Base-by-base conservation (phyloP, 2,329 filamentous ascomycete genomes). In the Botrytis sinoallii region DNA sequence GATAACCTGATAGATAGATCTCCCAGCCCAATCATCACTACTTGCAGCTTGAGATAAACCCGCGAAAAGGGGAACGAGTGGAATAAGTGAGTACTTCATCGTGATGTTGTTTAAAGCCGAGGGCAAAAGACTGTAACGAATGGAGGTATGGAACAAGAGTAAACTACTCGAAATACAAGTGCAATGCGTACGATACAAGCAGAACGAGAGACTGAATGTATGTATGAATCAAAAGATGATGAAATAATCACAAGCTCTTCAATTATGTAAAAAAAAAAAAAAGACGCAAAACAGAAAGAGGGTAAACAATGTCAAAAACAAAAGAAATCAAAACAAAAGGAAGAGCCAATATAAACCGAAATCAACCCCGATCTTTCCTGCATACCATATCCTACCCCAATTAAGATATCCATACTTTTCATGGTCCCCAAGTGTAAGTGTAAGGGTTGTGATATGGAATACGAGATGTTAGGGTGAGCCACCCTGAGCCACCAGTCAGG, bases 1-100 rank as follows among this genome's bases (percentile, higher is more conserved):
- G 18, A 73, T 22, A 20, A 73, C 59, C 48, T 73, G 72, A 38
- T 73, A 73, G 29, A 73, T 70, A 16, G 72, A 70, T 38, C 66
- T 57, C 35, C 42, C 22, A n/a, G 65, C 59, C 72, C 72, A 73
- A 6, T 73, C 55, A 55, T 73, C 72, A 32, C 44, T 55, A 10
- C 44, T 25, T 22, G 72, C 72, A 18, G 72, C 75, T 38, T 59
- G 48, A 14, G 71, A 68, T 44, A 72, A n/a, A 22, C 46, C 71
- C 29, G 64, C 48, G 29, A 72, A 42, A 35, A 57, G 18, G 20
- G 65, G 48, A 57, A 66, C 46, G 60, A 71, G 12, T 48, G 70
- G 35, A 71, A 66, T 42, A 18, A 71, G 44, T 52, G 61, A 64
- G 46, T 65, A 71, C 59, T 66, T 71, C 70, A 71, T 71, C 7